phyloP scores from a whole-genome alignment of 805 yeast species.

The Isabelozyma rhagii region DNA sequence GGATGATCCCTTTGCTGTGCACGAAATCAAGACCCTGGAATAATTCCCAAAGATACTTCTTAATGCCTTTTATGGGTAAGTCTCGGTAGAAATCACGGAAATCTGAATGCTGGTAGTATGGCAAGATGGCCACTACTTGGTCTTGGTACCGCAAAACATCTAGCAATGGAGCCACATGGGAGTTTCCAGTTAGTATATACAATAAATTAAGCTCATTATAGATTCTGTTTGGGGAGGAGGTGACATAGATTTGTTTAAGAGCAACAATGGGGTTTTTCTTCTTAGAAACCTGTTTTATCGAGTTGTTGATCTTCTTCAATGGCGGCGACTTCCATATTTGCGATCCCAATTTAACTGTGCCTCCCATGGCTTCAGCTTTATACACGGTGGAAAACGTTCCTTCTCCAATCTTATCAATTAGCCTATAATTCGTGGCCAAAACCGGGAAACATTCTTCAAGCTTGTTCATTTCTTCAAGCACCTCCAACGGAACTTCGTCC shows the following conservation, averaged over 20 bases:
- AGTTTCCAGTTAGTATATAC: constrained; percentile 62
- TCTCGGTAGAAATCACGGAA: constrained; percentile 84
- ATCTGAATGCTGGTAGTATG: constrained; percentile 87
- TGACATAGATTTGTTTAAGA: constrained; percentile 87
- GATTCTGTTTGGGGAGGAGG: constrained; percentile 91
- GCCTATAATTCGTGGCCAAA: constrained; percentile 44
- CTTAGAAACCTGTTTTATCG: constrained; percentile 15
- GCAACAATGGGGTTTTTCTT: constrained; percentile 63
- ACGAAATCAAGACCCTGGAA: constrained; percentile 73
- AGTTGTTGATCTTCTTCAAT: constrained; percentile 22
- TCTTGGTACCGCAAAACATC: constrained; percentile 87
- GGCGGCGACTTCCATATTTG: constrained; percentile 48
- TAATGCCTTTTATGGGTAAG: constrained; percentile 74
- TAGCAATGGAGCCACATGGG: constrained; percentile 80
- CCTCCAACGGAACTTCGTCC: constrained; percentile 50
- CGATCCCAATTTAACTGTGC: constrained; percentile 31
- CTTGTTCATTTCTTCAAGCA: constrained; percentile 55
- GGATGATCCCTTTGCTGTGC: constrained; percentile 37
- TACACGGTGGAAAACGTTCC: constrained; percentile 65
- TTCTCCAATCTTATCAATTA: constrained; percentile 62
- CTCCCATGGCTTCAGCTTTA: constrained; percentile 54
- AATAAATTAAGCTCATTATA: constrained; percentile 81
- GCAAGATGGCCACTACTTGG: constrained; percentile 89
- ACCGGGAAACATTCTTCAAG: constrained; percentile 54
- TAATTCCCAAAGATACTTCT: constrained; percentile 74